phyloP scores from a whole-genome alignment of 2,329 filamentous ascomycete genomes.

The Microascus cirrosus region DNA sequence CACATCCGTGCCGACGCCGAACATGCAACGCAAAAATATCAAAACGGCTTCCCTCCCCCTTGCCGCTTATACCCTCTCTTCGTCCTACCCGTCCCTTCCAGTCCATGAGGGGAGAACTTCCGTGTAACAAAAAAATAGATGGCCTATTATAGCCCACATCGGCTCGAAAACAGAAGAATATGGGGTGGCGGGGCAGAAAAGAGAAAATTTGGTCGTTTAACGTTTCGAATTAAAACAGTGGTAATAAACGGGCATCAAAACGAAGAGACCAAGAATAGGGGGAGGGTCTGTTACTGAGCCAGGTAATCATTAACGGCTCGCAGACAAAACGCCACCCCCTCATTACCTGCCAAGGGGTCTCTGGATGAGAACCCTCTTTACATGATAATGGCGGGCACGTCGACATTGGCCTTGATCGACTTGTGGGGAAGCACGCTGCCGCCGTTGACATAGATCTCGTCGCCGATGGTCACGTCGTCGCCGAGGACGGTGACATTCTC shows the following conservation, averaged over 20 bases:
- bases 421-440: constrained; percentile 94
- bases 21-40: background rate
- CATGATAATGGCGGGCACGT: constrained; percentile 63
- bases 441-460: constrained; percentile 98
- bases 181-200: background rate
- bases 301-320: background rate
- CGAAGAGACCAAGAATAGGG: background rate
- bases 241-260: background rate
- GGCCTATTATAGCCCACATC: background rate
- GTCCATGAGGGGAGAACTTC: background rate
- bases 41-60: background rate
- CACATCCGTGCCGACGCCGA: background rate
- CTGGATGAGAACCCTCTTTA: constrained; percentile 21
- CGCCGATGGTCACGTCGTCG: constrained; percentile 93
- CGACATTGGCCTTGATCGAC: constrained; percentile 97
- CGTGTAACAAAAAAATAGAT: background rate
- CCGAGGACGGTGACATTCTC: constrained; percentile 98
- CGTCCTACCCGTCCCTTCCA: background rate
- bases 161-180: background rate
- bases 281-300: background rate
- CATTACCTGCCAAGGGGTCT: background rate
- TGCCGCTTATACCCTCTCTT: background rate
- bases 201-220: no score
- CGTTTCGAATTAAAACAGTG: background rate
- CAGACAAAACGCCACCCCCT: background rate